Base-by-base conservation (phyloP, 2,329 filamentous ascomycete species). In the Allantophomopsis lycopodina region DNA sequence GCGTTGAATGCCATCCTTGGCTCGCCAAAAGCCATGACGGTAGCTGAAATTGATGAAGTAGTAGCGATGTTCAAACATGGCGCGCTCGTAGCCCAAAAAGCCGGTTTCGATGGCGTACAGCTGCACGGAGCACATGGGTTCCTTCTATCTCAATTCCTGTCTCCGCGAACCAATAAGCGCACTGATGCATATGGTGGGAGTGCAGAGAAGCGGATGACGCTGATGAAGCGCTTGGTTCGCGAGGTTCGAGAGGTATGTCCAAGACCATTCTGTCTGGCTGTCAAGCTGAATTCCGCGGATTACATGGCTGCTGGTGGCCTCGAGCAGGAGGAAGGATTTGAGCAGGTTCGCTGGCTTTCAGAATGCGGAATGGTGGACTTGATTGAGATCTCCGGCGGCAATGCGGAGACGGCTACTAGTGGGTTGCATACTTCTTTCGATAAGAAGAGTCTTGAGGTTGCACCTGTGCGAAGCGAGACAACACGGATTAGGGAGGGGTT, bases 141-240 rank as follows among this genome's bases (percentile, higher is more conserved):
- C 48, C 59, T 79, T 2, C 54, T 78, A 0, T 60, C 66, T 6
- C 62, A 66, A 7, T 89, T 89, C 63, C 48, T 87, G 7, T 78
- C 75, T 1, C 79, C 82, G 0, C 66, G 68, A 0, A 65, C 68
- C 13, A 91, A 89, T 60, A 61, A 70, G 41, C 71, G 84, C 16
- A 81, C 65, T 0, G 79, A 83, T 49, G 52, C 66, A 42, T 83
- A 81, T 49, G 79, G 79, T n/a, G 78, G 79, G 3, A 71, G 64
- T 38, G 77, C 79, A 44, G 75, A 79, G 58, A 87, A 87, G 59
- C 73, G 83, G 36, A 72, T 66, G 0, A 71, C 82, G 0, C 58
- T 91, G 14, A 66, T 73, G 0, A 57, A 85, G 3, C 82, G 88
- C 54, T 58, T 83, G 3, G 70, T 79, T 8, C 69, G 80, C n/a